Evolutionary conservation across 2,329 filamentous ascomycete genomes (phyloP), one percentile per base, ranked within the genome.

Genomic region (Penicillium sp.): DNA sequence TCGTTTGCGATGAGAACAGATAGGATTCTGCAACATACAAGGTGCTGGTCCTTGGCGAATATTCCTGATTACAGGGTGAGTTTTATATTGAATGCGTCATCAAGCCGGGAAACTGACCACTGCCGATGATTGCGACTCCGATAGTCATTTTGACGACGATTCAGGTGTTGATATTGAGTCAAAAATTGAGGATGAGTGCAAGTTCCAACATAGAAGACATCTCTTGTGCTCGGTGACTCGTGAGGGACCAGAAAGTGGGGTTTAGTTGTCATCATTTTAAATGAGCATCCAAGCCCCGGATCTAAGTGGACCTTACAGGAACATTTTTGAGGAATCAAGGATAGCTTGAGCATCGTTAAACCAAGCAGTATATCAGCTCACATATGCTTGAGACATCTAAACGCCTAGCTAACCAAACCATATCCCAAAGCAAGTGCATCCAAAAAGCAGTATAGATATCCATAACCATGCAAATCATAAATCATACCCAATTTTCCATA

Each of bases 21-120:
- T 26, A 26, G 26, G 26, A 26, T 26, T 26, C 21, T 13, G 6
- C 31, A 7, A 30, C 70, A 48, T 75, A 82, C 80, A 56, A 86
- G 76, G 69, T 86, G 84, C 66, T 86, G 80, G 73, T 86, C 85
- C 63, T 81, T 79, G 60, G 84, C 84, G 71, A 87, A 87, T 68
- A 85, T 85, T 62, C 85, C 78, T 80, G 44, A 47, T 41, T 53
- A 62, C 9, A 30, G 46, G 15, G 29, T 48, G 31, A 49, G 54
- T 44, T 15, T n/a, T 55, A 41, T 17, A 52, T 53, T 29, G 13
- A 30, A 30, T 57, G 44, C 5, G 15, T 29, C 44, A 30, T 15
- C 21, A 9, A 31, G 19, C 31, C 58, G 49, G 15, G 29, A n/a
- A 51, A 61, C 67, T 45, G 70, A 79, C 78, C 84, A 70, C 82